Evolutionary conservation across 345 rosid species (phyloP).

Genomic region (Kandelia obovata): DNA sequence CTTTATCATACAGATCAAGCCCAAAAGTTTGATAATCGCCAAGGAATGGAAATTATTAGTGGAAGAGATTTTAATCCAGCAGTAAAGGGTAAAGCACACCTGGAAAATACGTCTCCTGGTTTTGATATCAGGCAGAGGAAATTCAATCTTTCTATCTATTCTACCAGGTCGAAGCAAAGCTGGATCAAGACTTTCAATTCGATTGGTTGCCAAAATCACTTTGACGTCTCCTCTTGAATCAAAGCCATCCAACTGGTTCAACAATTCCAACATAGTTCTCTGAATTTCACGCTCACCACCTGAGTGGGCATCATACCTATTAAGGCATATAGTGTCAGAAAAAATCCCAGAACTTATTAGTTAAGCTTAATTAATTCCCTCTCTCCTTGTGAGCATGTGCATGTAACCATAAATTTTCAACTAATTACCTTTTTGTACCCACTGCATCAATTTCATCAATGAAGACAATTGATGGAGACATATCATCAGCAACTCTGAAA

Average conservation of each 20-base stretch:
- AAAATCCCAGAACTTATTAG: background rate
- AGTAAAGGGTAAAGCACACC: conserved; percentile 36
- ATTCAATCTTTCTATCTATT: conserved; percentile 93
- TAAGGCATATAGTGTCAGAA: background rate
- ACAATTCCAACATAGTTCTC: conserved; percentile 94
- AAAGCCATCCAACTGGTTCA: conserved; percentile 96
- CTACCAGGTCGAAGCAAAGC: conserved; percentile 98
- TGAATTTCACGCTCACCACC: conserved; percentile 99
- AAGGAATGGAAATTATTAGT: background rate
- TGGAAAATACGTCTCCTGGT: conserved; percentile 96
- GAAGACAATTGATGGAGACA: conserved; percentile 91
- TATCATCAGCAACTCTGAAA: conserved; percentile 94
- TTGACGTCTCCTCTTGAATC: conserved; percentile 99
- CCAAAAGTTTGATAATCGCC: background rate
- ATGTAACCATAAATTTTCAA: background rate
- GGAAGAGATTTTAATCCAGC: background rate
- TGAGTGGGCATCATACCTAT: conserved; percentile 92
- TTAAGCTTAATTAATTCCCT: background rate
- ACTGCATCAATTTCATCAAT: conserved; percentile 98
- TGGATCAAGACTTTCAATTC: conserved; percentile 95
- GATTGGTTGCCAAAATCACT: conserved; percentile 95
- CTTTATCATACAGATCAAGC: background rate
- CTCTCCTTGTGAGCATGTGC: no score
- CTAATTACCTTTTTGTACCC: conserved; percentile 86
- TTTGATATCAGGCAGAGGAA: conserved; percentile 98